Evolutionary conservation across 768 basidiomycete genomes (phyloP).

Genomic region (Calocera viscosa): DNA sequence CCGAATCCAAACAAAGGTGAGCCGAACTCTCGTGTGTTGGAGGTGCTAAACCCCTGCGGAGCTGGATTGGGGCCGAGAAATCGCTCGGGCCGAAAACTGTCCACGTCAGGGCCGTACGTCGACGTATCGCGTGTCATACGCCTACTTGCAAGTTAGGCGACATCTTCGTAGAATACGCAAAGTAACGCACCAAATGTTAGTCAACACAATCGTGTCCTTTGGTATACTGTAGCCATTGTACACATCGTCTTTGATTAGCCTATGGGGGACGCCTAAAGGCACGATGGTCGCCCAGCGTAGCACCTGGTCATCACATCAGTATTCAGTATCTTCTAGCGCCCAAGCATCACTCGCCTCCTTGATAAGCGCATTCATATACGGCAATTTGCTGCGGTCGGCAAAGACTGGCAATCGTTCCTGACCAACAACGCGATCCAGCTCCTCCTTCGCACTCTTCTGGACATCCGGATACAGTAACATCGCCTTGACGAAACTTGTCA

Average conservation of each 20-base stretch:
- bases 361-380: background rate
- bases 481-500: background rate
- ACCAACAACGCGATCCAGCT: background rate
- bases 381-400: background rate
- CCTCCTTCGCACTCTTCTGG: background rate
- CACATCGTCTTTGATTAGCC: conserved; percentile 11
- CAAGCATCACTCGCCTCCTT: background rate
- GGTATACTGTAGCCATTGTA: conserved; percentile 28
- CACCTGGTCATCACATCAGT: background rate
- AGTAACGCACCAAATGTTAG: conserved; percentile 21
- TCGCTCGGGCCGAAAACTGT: background rate
- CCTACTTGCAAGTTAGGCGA: background rate
- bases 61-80: background rate
- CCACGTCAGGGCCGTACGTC: background rate
- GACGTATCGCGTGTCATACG: background rate
- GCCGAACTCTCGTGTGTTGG: background rate
- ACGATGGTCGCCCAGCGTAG: background rate
- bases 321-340: background rate
- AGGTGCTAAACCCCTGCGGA: background rate
- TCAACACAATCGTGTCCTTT: conserved; percentile 28
- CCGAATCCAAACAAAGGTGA: background rate
- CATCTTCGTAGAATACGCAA: background rate
- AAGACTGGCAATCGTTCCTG: background rate
- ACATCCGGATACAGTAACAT: background rate
- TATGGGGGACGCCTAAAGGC: conserved; percentile 22